phyloP scores from a whole-genome alignment of 257 asterid genomes.

The Primulina eburnea region DNA sequence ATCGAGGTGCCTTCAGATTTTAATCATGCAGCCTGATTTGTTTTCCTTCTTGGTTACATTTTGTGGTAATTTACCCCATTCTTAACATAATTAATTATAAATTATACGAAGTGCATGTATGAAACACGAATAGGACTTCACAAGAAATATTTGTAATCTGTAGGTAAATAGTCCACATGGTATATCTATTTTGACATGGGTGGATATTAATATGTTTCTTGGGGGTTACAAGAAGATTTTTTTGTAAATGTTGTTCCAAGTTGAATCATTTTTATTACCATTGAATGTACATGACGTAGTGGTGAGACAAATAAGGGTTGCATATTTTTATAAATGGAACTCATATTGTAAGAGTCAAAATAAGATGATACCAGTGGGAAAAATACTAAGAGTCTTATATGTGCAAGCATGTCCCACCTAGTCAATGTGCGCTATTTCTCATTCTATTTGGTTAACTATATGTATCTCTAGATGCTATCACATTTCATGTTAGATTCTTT shows the following conservation, averaged over 20 bases:
- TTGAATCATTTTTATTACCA: not conserved
- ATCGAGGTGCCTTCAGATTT: not conserved
- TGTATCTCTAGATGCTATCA: constrained; percentile 4
- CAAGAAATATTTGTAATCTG: not conserved
- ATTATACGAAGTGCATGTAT: not conserved
- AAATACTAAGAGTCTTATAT: constrained; percentile 8
- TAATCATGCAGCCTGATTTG: not conserved
- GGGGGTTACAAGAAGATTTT: not conserved
- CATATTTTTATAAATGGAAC: not conserved
- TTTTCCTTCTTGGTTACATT: not conserved
- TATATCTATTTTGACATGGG: not conserved
- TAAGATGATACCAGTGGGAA: not conserved
- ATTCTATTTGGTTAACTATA: not conserved
- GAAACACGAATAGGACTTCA: not conserved
- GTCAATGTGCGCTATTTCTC: not conserved
- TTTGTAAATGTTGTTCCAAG: constrained; percentile 7
- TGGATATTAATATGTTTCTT: not conserved
- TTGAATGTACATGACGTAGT: not conserved
- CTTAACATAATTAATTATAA: too few species aligned
- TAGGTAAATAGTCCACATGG: not conserved
- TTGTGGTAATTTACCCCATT: not conserved
- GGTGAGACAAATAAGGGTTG: not conserved
- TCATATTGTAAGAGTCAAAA: constrained; percentile 12
- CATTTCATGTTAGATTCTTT: constrained; percentile 10
- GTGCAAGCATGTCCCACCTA: constrained; percentile 13